Base-by-base conservation (phyloP, 768 basidiomycete genomes). In the Kwoniella botswanensis region DNA sequence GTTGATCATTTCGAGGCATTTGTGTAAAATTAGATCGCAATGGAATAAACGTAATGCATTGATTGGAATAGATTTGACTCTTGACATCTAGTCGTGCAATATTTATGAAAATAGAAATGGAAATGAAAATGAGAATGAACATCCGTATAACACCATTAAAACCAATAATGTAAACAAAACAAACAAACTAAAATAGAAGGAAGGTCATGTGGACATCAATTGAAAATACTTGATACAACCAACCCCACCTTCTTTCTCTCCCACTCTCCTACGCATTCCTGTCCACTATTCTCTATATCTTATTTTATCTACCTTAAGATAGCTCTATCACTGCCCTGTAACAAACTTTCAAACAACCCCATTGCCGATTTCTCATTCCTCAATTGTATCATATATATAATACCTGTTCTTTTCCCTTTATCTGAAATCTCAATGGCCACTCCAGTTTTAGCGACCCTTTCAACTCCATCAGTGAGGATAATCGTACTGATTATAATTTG, bases 371-470 rank as follows among this genome's bases (percentile, higher is more conserved):
- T 88, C 85, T 98, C 96, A 82, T 92, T 95, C 74, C 93, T 90
- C 57, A 95, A 84, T 84, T 98, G 95, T 65, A 98, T 90, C 97
- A 99, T 97, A 84, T 99, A 97, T 67, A 98, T 86, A 80, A 98
- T 89, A 26, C 96, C 97, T 15, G 95, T 95, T 70, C 96, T 88
- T 60, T 88, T 83, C n/a, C 97, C 97, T 67, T 90, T 87, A 85
- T 95, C 93, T 83, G 93, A 94, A 63, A 99, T 85, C 84, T 98
- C 96, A 72, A 99, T 91, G 56, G 97, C 97, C 52, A 99, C 91
- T 15, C 97, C 97, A 2, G 96, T 98, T 85, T 96, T 98, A 22
- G 93, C 97, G n/a, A 99, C 96, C 57, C 96, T 88, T 85, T 99
- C 97, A 29, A 98, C 96, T 9, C 95, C 97, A 82, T 98, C 95